Percentiles rank a stretch among this genome's conserved stretches.
Evolutionary conservation across 1,139 yeast genomes (phyloP).

Genomic region (Geotrichum phurueaensis): DNA sequence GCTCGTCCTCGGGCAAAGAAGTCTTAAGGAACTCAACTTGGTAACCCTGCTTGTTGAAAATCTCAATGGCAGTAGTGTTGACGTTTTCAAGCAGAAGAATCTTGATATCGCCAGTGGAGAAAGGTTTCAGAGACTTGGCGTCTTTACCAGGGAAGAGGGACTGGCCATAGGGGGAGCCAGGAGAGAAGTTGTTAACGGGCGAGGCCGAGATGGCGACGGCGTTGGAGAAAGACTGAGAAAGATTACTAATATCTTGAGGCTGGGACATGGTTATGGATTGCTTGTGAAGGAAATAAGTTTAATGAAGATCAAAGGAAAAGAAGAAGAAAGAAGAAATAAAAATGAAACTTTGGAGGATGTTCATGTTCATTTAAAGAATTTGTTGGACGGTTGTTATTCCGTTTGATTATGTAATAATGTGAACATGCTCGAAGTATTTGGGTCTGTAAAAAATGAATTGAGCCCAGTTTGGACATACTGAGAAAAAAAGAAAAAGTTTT

Average conservation of each 20-base stretch:
- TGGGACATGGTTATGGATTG: constrained; percentile 45
- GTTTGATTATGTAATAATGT: neutral
- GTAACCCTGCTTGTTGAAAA: constrained; percentile 84
- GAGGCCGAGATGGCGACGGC: constrained; percentile 42
- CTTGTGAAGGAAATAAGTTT: neutral
- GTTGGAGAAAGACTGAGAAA: constrained; percentile 48
- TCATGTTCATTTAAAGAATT: neutral
- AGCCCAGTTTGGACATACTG: neutral
- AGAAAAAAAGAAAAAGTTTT: neutral
- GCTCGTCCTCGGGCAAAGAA: constrained; percentile 85
- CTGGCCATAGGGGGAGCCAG: constrained; percentile 41
- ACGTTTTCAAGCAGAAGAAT: constrained; percentile 87
- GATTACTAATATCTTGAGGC: constrained; percentile 60
- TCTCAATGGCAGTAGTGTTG: constrained; percentile 82
- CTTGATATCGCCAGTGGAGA: constrained; percentile 86
- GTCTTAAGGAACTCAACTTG: constrained; percentile 93
- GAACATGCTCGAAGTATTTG: neutral
- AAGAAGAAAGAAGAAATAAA: neutral
- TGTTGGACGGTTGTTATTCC: neutral
- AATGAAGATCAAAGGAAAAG: neutral
- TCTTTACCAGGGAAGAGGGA: constrained; percentile 34
- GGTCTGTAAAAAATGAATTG: neutral
- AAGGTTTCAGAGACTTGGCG: constrained; percentile 71
- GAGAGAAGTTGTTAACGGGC: constrained; percentile 55
- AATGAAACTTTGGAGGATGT: neutral